A percentile compares a stretch with the other conserved stretches of the same genome.
phyloP scores from a whole-genome alignment of 441 rosid genomes.

The Daphne laureola region DNA sequence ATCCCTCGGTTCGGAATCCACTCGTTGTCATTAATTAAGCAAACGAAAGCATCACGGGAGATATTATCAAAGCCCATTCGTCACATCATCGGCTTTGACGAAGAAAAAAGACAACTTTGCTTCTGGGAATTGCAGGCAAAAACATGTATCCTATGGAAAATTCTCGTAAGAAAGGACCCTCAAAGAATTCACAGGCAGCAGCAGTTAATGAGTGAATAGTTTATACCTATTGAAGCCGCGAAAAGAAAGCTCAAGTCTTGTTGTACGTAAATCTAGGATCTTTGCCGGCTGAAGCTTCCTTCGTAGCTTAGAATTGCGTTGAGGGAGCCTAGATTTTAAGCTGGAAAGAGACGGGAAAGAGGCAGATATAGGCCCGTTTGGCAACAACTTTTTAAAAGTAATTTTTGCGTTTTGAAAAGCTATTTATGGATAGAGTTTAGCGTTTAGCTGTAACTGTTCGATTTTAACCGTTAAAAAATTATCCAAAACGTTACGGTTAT shows the following conservation, averaged over 20 bases:
- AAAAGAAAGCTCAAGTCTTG: background rate
- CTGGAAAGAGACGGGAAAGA: constrained; percentile 9
- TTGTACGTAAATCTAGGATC: background rate
- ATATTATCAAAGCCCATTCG: background rate
- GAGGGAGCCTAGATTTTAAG: background rate
- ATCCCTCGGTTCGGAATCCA: background rate
- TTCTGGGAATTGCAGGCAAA: background rate
- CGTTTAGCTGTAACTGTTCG: too few relatives aligned
- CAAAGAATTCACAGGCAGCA: too few relatives aligned
- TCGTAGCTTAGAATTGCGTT: constrained; percentile 3
- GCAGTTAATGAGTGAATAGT: background rate
- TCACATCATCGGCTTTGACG: background rate
- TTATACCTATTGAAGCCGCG: constrained; percentile 19
- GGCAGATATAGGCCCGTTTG: too few relatives aligned
- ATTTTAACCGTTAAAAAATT: too few relatives aligned
- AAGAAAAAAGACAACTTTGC: constrained; percentile 4
- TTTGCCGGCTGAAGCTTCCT: background rate
- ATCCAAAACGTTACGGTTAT: too few relatives aligned
- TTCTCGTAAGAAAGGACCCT: background rate
- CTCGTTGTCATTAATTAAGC: background rate
- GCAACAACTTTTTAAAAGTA: too few relatives aligned
- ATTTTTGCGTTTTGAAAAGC: too few relatives aligned
- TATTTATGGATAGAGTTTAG: too few relatives aligned
- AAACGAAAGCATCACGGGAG: constrained; percentile 6
- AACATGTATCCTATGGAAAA: background rate